phyloP scores from a whole-genome alignment of 2,329 filamentous ascomycete species.

The Epichloe hybrida region DNA sequence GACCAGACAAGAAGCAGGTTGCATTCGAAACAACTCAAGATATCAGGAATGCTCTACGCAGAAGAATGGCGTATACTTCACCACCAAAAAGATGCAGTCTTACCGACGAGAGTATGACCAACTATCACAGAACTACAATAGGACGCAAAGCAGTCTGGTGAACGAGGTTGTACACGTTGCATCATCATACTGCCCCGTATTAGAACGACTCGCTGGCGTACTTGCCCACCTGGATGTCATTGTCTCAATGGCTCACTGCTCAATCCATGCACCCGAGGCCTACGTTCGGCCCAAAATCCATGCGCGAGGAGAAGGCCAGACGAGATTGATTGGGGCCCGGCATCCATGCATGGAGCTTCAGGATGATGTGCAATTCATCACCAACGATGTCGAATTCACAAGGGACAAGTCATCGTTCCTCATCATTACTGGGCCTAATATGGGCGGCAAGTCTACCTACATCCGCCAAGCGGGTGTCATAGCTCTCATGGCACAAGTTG shows the following conservation, averaged over 20 bases:
- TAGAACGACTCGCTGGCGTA: constrained; percentile 78
- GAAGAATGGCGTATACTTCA: constrained; percentile 98
- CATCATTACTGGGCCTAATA: constrained; percentile 95
- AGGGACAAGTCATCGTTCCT: constrained; percentile 76
- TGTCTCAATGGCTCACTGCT: constrained; percentile 82
- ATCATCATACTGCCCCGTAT: constrained; percentile 83
- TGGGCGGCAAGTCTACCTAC: constrained; percentile 98
- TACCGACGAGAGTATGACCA: constrained; percentile 88
- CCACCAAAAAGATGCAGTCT: constrained; percentile 68
- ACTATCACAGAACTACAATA: constrained; percentile 85
- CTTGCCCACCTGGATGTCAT: constrained; percentile 88
- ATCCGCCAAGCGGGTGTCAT: constrained; percentile 96
- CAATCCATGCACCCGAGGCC: constrained; percentile 80
- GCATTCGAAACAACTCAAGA: constrained; percentile 78
- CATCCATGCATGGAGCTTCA: constrained; percentile 99
- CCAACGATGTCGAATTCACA: constrained; percentile 78
- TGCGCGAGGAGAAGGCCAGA: constrained; percentile 73
- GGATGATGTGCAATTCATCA: constrained; percentile 96
- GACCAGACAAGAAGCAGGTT: constrained; percentile 79
- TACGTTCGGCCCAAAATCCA: constrained; percentile 91
- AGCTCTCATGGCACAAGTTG: constrained; percentile 91
- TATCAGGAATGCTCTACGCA: constrained; percentile 96
- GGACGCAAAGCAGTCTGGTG: constrained; percentile 82
- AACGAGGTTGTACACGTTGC: constrained; percentile 87
- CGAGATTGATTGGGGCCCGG: constrained; percentile 79